These are phyloP conservation scores for Batrachochytrium dendrobatidis DNA, from an alignment of 371 early-diverging fungal genomes.

Conservation along the genomic window DNA sequence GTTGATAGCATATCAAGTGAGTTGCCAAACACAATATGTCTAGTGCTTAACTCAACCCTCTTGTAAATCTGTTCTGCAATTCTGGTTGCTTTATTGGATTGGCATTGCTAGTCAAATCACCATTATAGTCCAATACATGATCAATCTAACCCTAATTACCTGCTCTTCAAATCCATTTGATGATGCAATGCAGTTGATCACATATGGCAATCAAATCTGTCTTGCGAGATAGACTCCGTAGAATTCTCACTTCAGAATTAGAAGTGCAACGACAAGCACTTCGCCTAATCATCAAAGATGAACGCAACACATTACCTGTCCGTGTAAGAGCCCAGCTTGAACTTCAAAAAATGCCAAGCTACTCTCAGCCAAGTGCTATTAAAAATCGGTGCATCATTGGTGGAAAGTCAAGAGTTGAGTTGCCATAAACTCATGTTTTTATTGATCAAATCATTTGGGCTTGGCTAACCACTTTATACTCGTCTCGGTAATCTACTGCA, in stretches of 20 bases:
- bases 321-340: constrained; percentile 32
- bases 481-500: background rate
- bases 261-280: constrained; percentile 31
- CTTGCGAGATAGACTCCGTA: constrained; percentile 22
- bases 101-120: too few species aligned
- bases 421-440: background rate
- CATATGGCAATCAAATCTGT: too few species aligned
- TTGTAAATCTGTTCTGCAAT: too few species aligned
- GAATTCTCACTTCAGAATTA: constrained; percentile 21
- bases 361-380: constrained; percentile 26
- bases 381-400: constrained; percentile 31
- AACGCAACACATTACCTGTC: constrained; percentile 14
- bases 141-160: too few species aligned
- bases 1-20: too few species aligned
- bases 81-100: too few species aligned
- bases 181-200: too few species aligned
- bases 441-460: background rate
- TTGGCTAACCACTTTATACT: background rate
- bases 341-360: constrained; percentile 33
- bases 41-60: too few species aligned
- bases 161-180: too few species aligned
- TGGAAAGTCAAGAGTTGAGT: constrained; percentile 35
- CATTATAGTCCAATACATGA: too few species aligned
- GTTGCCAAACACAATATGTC: too few species aligned
- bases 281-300: constrained; percentile 27